phyloP scores from a whole-genome alignment of 371 early-diverging fungal species.

The Rhizopus arrhizus region DNA sequence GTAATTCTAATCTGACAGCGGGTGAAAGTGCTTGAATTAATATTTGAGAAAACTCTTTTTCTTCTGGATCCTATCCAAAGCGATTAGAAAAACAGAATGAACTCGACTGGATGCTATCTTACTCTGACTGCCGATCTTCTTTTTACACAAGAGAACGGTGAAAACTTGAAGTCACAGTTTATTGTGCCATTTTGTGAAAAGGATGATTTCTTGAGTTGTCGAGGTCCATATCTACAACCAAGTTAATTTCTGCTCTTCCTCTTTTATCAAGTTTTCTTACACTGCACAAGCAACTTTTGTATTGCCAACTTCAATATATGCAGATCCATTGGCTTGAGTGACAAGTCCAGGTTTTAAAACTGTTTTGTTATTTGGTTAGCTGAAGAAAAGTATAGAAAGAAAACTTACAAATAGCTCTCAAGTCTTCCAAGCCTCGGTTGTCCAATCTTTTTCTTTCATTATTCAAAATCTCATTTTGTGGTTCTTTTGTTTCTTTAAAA shows the following conservation, averaged over 20 bases:
- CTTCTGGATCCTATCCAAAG: slow-evolving; percentile 69
- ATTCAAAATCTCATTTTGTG: slow-evolving; percentile 21
- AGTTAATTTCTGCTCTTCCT: neutral
- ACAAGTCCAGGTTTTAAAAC: slow-evolving; percentile 85
- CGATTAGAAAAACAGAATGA: neutral
- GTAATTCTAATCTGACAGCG: slow-evolving; percentile 78
- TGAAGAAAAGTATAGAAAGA: neutral
- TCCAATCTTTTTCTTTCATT: slow-evolving; percentile 52
- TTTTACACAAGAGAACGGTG: slow-evolving; percentile 83
- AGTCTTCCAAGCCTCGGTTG: slow-evolving; percentile 57
- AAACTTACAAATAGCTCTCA: slow-evolving; percentile 63
- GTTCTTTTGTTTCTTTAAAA: slow-evolving; percentile 39
- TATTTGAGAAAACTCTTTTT: slow-evolving; percentile 78
- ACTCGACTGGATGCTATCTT: slow-evolving; percentile 5
- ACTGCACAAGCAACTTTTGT: slow-evolving; percentile 90
- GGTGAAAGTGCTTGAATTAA: slow-evolving; percentile 84
- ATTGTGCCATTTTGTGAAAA: slow-evolving; percentile 68
- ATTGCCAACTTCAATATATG: slow-evolving; percentile 84
- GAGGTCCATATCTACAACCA: slow-evolving; percentile 70
- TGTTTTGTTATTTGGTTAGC: slow-evolving; percentile 17
- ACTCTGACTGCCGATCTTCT: slow-evolving; percentile 64
- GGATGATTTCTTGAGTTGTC: slow-evolving; percentile 60
- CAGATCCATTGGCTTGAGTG: slow-evolving; percentile 87
- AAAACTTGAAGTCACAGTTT: slow-evolving; percentile 88
- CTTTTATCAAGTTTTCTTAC: slow-evolving; percentile 51